These are phyloP conservation scores for Purpureocillium lavendulum DNA, from an alignment of 2,329 filamentous ascomycete species.

Conservation along the genomic window DNA sequence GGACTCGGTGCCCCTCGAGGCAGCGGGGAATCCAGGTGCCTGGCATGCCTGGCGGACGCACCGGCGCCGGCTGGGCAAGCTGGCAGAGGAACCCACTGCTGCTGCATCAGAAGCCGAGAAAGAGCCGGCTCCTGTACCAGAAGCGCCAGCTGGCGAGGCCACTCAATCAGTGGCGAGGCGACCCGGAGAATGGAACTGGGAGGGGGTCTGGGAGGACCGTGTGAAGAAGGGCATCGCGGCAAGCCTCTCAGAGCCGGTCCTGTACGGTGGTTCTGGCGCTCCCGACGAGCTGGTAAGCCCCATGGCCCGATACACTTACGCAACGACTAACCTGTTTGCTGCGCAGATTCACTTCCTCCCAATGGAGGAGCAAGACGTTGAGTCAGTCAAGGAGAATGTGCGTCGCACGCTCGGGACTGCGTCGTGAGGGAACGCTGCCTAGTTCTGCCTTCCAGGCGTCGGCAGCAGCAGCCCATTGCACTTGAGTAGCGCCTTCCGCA, in stretches of 20 bases:
- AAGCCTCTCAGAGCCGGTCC: slow-evolving; percentile 68
- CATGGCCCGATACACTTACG: not conserved
- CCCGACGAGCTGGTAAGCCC: slow-evolving; percentile 63
- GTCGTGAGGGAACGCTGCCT: slow-evolving; percentile 9
- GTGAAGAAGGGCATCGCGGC: slow-evolving; percentile 70
- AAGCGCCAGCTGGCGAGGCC: not conserved
- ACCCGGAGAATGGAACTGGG: slow-evolving; percentile 93
- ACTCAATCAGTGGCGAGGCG: slow-evolving; percentile 7
- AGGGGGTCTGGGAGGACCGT: slow-evolving; percentile 89
- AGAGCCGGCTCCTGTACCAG: not conserved
- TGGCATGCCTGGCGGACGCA: slow-evolving; percentile 90
- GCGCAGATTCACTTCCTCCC: slow-evolving; percentile 57
- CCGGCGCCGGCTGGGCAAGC: slow-evolving; percentile 30
- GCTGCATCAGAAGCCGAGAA: not conserved
- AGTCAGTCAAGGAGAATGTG: slow-evolving; percentile 50
- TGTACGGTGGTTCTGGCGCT: slow-evolving; percentile 59
- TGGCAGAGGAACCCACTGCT: slow-evolving; percentile 3
- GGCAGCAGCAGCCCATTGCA: not conserved
- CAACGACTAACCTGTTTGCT: not conserved
- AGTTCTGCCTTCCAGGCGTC: not conserved
- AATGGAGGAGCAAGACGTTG: slow-evolving; percentile 51
- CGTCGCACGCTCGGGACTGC: slow-evolving; percentile 37
- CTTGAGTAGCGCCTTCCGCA: too few relatives aligned
- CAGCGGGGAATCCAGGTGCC: slow-evolving; percentile 81
- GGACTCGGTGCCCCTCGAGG: slow-evolving; percentile 70